Evolutionary conservation across 176 grass and related monocot genomes (phyloP).

Genomic region (Elymus sibiricus): DNA sequence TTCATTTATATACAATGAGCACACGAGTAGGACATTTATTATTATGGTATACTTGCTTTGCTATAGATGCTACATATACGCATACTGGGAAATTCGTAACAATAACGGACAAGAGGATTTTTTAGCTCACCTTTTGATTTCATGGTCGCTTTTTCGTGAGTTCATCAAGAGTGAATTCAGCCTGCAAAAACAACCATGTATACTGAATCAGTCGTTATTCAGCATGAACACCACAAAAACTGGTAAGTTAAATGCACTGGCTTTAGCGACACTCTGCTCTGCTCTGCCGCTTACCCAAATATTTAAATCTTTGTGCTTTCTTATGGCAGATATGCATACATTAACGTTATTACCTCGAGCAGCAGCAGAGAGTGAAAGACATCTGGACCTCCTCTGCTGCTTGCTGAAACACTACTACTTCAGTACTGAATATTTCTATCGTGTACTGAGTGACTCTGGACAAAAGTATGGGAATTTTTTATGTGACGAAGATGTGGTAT

Average conservation of each 20-base stretch:
- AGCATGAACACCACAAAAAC: not conserved
- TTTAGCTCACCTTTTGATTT: slow-evolving; percentile 53
- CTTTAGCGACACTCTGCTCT: slow-evolving; percentile 33
- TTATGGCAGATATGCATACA: too few relatives aligned
- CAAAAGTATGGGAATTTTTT: too few relatives aligned
- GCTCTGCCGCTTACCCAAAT: too few relatives aligned
- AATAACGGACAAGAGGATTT: not conserved
- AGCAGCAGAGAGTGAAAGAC: too few relatives aligned
- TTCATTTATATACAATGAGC: too few relatives aligned
- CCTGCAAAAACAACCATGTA: slow-evolving; percentile 33
- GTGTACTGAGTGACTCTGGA: too few relatives aligned
- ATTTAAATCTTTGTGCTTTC: too few relatives aligned
- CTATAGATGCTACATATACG: not conserved
- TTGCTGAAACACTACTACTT: too few relatives aligned
- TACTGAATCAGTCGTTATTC: not conserved
- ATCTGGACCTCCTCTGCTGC: too few relatives aligned
- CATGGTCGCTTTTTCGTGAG: slow-evolving; percentile 49
- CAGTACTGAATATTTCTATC: too few relatives aligned
- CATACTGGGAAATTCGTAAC: not conserved
- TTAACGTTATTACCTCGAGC: too few relatives aligned
- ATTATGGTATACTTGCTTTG: not conserved
- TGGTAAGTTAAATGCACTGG: not conserved
- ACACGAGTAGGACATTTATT: not conserved
- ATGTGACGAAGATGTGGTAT: too few relatives aligned
- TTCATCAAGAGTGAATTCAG: slow-evolving; percentile 72